Conservation (phyloP, 306 rosid species). For the Ziziphus jujuba region DNA sequence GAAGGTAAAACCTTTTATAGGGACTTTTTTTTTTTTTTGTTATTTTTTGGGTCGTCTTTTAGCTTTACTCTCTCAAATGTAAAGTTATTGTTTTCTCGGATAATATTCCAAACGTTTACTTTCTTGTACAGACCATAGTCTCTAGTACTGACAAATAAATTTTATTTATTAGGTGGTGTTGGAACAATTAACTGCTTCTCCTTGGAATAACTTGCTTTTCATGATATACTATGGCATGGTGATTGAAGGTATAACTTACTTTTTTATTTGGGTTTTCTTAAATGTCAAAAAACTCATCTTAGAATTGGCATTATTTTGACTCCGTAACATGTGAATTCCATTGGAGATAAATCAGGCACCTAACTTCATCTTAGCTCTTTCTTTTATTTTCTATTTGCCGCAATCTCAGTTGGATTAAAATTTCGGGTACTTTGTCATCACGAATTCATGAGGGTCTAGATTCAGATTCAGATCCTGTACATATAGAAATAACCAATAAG, state of each 20-base stretch:
- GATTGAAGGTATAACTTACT: constrained; percentile 63
- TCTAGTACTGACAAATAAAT: constrained; percentile 25
- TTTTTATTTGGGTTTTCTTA: neutral
- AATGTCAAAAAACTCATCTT: neutral
- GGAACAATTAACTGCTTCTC: constrained; percentile 82
- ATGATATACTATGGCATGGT: constrained; percentile 89
- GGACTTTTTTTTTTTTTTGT: constrained; percentile 3
- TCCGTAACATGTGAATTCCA: no score
- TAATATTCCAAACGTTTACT: neutral
- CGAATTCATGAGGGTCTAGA: no score
- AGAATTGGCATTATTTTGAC: no score
- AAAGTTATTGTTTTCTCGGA: no score
- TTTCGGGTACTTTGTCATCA: no score
- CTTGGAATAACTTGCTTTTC: constrained; percentile 86
- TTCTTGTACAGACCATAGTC: constrained; percentile 4
- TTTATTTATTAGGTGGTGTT: constrained; percentile 61
- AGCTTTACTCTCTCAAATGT: neutral
- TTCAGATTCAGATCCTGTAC: no score
- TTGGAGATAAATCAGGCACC: no score
- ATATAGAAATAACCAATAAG: no score
- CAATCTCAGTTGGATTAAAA: no score
- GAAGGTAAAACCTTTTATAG: constrained; percentile 46
- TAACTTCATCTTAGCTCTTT: no score
- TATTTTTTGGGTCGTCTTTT: neutral
- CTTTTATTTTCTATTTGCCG: no score